Evolutionary conservation across 2,329 filamentous ascomycete genomes (phyloP), one percentile per base, ranked within the genome.

Genomic region (Chaetomium globosum): DNA sequence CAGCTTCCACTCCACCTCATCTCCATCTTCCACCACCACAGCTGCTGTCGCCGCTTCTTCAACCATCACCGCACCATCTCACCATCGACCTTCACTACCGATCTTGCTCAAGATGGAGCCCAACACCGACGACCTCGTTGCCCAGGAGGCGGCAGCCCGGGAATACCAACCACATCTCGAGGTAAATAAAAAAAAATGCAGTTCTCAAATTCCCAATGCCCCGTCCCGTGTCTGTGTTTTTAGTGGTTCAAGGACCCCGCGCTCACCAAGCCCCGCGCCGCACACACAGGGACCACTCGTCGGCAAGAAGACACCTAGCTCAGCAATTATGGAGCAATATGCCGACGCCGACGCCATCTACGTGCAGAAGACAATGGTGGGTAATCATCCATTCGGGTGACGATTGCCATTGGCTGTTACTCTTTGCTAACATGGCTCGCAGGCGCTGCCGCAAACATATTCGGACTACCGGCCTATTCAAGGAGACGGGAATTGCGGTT

Each of bases 401-500:
- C 12, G 13, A 12, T 30, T 36, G 26, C n/a, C 51, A 33, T 39
- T 21, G 51, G 59, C 36, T 12, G 62, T 28, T 26, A 56, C 21
- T 39, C 59, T 13, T n/a, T n/a, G 55, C 48, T 69, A 26, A 61
- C 62, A 63, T 61, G 53, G 48, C 60, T 68, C 31, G 31, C 71
- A 96, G 93, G 85, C 88, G 23, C 84, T 99, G 62, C 90, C 93
- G 7, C 84, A 89, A 72, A 92, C 89, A 64, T 97, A 96, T 77
- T 91, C 92, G 23, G 89, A 93, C 75, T 97, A 94, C 75, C 91
- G 95, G 63, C 89, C 89, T 12, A 87, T 97, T 76, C 89, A 90
- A 77, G 94, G 95, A 61, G 94, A 98, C 79, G 95, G 95, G 65
- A 96, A 96, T 76, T 98, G 95, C 79, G 95, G 94, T 73, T 98